These are phyloP conservation scores for Leccinum sublutescens DNA, from an alignment of 768 basidiomycete species.

Conservation along the genomic window DNA sequence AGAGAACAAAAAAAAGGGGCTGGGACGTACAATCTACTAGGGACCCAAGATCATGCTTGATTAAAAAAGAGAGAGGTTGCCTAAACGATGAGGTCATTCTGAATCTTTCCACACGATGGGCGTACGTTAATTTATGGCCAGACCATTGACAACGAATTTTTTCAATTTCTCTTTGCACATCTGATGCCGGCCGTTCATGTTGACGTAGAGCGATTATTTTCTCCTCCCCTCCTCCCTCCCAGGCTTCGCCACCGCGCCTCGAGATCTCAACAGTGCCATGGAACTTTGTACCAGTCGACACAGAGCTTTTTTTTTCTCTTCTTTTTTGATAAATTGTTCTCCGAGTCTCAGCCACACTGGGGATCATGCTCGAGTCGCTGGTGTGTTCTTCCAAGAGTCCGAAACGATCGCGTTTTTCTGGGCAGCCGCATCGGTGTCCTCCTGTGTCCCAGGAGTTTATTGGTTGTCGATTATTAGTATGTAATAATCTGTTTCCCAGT, in stretches of 20 bases:
- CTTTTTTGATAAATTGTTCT: neutral
- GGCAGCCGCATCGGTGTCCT: neutral
- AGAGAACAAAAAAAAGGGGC: neutral
- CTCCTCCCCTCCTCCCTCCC: neutral
- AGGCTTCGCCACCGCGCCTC: neutral
- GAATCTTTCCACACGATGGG: conserved; percentile 15
- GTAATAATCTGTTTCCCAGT: neutral
- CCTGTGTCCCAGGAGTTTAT: neutral
- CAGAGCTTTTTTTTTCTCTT: neutral
- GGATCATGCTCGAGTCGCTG: neutral
- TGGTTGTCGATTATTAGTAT: neutral
- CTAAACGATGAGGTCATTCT: neutral
- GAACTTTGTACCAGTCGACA: neutral
- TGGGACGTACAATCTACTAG: neutral
- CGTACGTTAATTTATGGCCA: neutral
- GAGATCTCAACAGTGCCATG: conserved; percentile 1
- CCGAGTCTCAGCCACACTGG: neutral
- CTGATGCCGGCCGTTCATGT: conserved; percentile 21
- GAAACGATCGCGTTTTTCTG: neutral
- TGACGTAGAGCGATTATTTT: conserved; percentile 8
- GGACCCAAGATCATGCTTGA: neutral
- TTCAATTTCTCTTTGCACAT: conserved; percentile 6
- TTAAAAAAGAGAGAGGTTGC: neutral
- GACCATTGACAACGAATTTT: neutral
- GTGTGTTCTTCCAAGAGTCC: neutral